Conservation (phyloP, 257 asterid species). For the Catharanthus roseus region DNA sequence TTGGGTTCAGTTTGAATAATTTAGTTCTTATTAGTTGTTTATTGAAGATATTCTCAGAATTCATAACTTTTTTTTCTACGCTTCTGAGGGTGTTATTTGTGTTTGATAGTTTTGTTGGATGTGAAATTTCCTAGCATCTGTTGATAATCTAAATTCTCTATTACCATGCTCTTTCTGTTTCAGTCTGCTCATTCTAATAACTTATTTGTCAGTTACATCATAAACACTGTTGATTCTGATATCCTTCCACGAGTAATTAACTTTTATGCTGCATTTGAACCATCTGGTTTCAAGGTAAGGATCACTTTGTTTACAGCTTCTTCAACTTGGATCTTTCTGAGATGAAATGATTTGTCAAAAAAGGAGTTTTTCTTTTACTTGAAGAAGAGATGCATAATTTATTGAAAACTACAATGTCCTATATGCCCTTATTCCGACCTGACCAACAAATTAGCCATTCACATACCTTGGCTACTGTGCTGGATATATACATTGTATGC, state of each 20-base stretch:
- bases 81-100: background rate
- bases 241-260: background rate
- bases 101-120: background rate
- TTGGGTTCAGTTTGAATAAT: background rate
- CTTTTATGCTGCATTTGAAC: background rate
- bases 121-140: background rate
- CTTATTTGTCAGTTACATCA: background rate
- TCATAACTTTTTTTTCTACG: background rate
- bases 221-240: background rate
- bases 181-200: background rate
- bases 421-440: too few relatives aligned
- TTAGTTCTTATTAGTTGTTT: background rate
- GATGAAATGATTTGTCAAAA: background rate
- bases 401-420: too few relatives aligned
- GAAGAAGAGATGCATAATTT: background rate
- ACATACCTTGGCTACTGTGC: background rate
- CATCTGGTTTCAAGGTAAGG: background rate
- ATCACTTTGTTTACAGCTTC: background rate
- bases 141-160: background rate
- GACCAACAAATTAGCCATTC: conserved; percentile 1
- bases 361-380: background rate
- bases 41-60: background rate
- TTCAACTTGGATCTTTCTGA: background rate
- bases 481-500: background rate
- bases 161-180: background rate